Evolutionary conservation across 805 yeast species (phyloP).

Genomic region (Candida maris): DNA sequence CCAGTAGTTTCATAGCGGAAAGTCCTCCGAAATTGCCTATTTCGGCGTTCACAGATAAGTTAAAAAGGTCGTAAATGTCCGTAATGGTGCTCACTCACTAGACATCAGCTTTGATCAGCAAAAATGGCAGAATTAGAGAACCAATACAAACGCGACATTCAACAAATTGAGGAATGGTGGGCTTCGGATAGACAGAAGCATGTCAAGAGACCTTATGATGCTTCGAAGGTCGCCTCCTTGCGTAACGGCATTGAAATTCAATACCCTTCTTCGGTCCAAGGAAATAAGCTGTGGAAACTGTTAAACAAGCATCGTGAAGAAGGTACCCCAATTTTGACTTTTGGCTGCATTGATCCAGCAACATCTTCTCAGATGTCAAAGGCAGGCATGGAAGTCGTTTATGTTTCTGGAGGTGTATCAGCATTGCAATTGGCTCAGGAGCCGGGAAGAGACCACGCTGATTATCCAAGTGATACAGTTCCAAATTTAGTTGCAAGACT

Average conservation of each 20-base stretch:
- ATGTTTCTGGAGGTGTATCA: constrained; percentile 61
- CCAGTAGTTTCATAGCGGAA: too few species aligned
- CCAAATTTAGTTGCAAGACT: constrained; percentile 63
- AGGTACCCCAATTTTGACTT: constrained; percentile 48
- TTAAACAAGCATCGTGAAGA: constrained; percentile 38
- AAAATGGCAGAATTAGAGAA: too few species aligned
- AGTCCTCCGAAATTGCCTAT: too few species aligned
- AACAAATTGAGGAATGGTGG: constrained; percentile 49
- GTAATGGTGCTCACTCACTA: too few species aligned
- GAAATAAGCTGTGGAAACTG: constrained; percentile 46
- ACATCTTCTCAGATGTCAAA: constrained; percentile 55
- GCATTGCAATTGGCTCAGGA: constrained; percentile 58
- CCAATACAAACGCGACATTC: constrained; percentile 13
- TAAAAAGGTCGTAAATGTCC: too few species aligned
- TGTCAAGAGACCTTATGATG: constrained; percentile 48
- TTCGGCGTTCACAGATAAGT: constrained; percentile 6
- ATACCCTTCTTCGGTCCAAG: constrained; percentile 50
- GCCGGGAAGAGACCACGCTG: constrained; percentile 65
- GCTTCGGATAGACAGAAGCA: constrained; percentile 42
- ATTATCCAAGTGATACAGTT: constrained; percentile 65
- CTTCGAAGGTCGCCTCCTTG: constrained; percentile 49
- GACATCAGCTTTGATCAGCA: too few species aligned
- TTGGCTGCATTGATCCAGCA: constrained; percentile 62
- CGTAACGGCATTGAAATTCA: constrained; percentile 44
- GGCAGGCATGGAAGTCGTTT: constrained; percentile 47